These are phyloP conservation scores for Theileria parva DNA, from an alignment of 169 alveolate genomes.

Conservation along the genomic window DNA sequence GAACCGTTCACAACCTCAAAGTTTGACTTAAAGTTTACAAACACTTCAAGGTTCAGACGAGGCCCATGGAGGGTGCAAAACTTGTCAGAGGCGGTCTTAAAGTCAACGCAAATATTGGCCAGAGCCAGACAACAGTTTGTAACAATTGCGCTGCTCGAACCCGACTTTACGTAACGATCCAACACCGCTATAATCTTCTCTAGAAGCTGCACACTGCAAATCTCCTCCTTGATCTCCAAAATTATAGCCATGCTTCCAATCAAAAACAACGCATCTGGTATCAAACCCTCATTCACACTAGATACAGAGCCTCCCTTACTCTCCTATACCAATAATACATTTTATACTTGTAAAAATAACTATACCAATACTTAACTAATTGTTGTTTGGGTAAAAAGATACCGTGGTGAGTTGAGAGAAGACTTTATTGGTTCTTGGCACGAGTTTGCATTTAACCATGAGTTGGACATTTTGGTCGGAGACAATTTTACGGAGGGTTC, in stretches of 20 bases:
- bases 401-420: constrained; percentile 18
- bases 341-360: too few relatives aligned
- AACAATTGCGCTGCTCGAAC: constrained; percentile 72
- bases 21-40: constrained; percentile 73
- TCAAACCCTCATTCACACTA: constrained; percentile 65
- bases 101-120: constrained; percentile 86
- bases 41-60: constrained; percentile 76
- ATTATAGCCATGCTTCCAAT: constrained; percentile 83
- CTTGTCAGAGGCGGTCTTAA: constrained; percentile 76
- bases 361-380: too few relatives aligned
- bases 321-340: too few relatives aligned
- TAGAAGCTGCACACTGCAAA: constrained; percentile 76
- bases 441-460: constrained; percentile 75
- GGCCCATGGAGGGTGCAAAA: constrained; percentile 86
- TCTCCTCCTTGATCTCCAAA: constrained; percentile 76
- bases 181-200: constrained; percentile 68
- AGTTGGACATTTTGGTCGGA: constrained; percentile 80
- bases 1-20: constrained; percentile 88
- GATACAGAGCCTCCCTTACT: too few relatives aligned
- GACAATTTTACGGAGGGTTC: constrained; percentile 82
- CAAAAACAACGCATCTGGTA: constrained; percentile 83
- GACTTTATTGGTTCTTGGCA: constrained; percentile 43
- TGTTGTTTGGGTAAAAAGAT: too few relatives aligned
- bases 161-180: constrained; percentile 69
- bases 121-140: constrained; percentile 88